Conservation (phyloP, 768 basidiomycete species). For the Suillus luteus region DNA sequence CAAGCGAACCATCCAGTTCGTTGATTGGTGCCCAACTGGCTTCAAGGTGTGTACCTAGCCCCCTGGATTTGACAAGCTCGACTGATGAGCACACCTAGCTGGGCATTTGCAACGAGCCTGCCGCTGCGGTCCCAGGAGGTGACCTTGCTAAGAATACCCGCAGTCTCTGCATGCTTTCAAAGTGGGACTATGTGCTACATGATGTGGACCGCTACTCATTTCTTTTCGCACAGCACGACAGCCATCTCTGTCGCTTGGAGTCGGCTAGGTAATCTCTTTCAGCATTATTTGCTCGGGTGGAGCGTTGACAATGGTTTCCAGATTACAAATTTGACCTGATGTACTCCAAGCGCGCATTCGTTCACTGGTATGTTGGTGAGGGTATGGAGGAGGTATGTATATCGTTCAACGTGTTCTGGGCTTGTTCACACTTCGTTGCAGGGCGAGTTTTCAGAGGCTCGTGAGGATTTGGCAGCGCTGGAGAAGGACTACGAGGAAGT, state of each 20-base stretch:
- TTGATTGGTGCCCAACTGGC: constrained; percentile 98
- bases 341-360: constrained; percentile 94
- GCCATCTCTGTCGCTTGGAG: constrained; percentile 95
- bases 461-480: constrained; percentile 96
- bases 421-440: constrained; percentile 27
- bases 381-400: constrained; percentile 90
- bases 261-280: constrained; percentile 58
- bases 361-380: constrained; percentile 96
- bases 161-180: constrained; percentile 97
- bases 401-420: constrained; percentile 6
- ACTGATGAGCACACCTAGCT: constrained; percentile 49
- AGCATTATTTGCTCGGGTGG: not conserved
- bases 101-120: constrained; percentile 96
- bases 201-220: constrained; percentile 4
- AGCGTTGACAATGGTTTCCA: constrained; percentile 25
- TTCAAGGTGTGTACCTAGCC: constrained; percentile 61
- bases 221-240: constrained; percentile 60
- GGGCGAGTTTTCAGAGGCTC: constrained; percentile 98
- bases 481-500: constrained; percentile 96
- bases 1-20: constrained; percentile 96
- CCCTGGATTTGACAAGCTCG: not conserved
- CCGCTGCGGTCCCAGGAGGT: constrained; percentile 89
- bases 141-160: constrained; percentile 94
- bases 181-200: constrained; percentile 43
- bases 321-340: constrained; percentile 99